A percentile compares a stretch with the other conserved stretches of the same genome.
phyloP scores from a whole-genome alignment of 345 rosid species.

The Hibiscus mutabilis region DNA sequence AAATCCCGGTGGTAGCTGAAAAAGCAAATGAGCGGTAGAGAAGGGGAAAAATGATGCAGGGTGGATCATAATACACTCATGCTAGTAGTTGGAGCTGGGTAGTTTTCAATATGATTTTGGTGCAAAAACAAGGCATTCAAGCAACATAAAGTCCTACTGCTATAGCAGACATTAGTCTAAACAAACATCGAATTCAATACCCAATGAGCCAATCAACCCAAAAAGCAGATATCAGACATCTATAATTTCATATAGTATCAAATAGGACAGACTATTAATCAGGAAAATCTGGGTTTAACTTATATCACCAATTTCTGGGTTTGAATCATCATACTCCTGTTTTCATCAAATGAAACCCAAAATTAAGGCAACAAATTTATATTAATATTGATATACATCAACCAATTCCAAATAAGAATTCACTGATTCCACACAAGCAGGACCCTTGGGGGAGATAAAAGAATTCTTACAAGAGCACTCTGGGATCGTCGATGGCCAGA shows the following conservation, averaged over 20 bases:
- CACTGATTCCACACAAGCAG: not conserved
- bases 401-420: too few species aligned
- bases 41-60: not conserved
- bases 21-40: not conserved
- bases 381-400: not conserved
- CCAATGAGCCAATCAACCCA: not conserved
- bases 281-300: not conserved
- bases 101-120: not conserved
- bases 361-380: not conserved
- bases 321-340: not conserved
- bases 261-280: not conserved
- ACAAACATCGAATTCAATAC: not conserved
- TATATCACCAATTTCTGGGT: not conserved
- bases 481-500: constrained; percentile 60
- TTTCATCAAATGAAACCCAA: constrained; percentile 1
- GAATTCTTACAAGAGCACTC: not conserved
- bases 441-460: not conserved
- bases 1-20: not conserved
- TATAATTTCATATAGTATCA: not conserved
- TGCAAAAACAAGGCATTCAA: not conserved
- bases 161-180: not conserved
- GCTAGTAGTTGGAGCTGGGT: too few species aligned
- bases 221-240: not conserved
- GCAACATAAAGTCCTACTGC: not conserved
- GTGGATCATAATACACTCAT: not conserved